A percentile compares a stretch with the other conserved stretches of the same genome.
These are phyloP conservation scores for Arthroderma sp. DNA, from an alignment of 2,329 filamentous ascomycete genomes.

Conservation along the genomic window DNA sequence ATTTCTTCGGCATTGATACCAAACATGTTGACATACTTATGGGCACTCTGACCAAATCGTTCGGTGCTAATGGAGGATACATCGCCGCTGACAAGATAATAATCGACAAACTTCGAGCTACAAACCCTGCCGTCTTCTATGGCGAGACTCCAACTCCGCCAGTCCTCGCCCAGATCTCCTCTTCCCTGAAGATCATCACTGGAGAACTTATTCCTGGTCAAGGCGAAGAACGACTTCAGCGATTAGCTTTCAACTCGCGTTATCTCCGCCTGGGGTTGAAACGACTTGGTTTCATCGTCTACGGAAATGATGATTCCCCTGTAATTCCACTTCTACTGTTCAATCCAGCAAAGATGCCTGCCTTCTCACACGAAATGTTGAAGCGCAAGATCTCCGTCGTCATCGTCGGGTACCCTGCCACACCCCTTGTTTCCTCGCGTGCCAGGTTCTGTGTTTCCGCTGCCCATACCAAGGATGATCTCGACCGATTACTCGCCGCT, in stretches of 20 bases:
- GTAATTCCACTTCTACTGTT: conserved; percentile 92
- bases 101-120: conserved; percentile 78
- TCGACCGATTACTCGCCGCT: conserved; percentile 76
- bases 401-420: conserved; percentile 93
- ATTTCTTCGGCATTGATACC: conserved; percentile 89
- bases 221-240: conserved; percentile 87
- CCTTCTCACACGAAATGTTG: conserved; percentile 97
- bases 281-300: conserved; percentile 90
- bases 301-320: conserved; percentile 93
- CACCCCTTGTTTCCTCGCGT: conserved; percentile 84
- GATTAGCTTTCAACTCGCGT: conserved; percentile 94
- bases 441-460: conserved; percentile 92
- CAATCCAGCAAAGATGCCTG: conserved; percentile 97
- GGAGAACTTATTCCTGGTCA: conserved; percentile 82
- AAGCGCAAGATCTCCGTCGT: conserved; percentile 96
- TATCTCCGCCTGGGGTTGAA: conserved; percentile 97
- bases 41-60: conserved; percentile 97
- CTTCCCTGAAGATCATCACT: conserved; percentile 74
- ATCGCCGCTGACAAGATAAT: conserved; percentile 79
- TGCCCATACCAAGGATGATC: conserved; percentile 95
- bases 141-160: conserved; percentile 81
- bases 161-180: conserved; percentile 81
- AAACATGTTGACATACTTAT: conserved; percentile 86
- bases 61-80: conserved; percentile 95
- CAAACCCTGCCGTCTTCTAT: conserved; percentile 74